Base-by-base conservation (phyloP, 2,329 filamentous ascomycete genomes). In the Myriangium duriaei region DNA sequence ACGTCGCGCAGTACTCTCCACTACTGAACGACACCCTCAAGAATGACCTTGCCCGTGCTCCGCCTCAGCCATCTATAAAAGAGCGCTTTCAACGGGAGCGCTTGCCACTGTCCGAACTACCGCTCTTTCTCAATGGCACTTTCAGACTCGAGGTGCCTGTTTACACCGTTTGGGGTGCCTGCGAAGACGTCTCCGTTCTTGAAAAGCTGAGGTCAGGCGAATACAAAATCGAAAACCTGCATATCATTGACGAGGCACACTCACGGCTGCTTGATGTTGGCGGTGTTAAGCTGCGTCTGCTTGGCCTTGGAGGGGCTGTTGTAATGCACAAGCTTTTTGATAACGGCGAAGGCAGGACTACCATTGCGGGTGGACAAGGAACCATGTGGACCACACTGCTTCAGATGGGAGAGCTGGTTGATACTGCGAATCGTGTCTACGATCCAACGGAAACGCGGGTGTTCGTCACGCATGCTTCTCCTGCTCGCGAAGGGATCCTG, bases 281-380 rank as follows among this genome's bases (percentile, higher is more conserved):
- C 40, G 91, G 91, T 41, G 85, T 98, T 39, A 96, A 96, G 72
- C 76, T 98, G 47, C 82, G 91, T 53, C 72, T 98, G 34, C 74
- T 98, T 18, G 91, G 91, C 45, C 71, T 98, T 21, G 91, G 91
- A 47, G 91, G 91, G 52, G 91, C 91, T 5, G 88, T 98, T 4
- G 91, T 98, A 43, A 98, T 98, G 86, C 91, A 98, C 71, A 98
- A 98, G 71, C 75, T 98, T 12, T 98, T 98, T 55, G 91, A 98
- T 61, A 98, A 98, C 50, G 91, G 91, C 39, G 91, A 98, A 57
- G 91, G 91, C 43, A 79, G 88, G 61, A 98, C 91, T 35, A 98
- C 92, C 2, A 98, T 98, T 61, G 91, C 91, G 14, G 91, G 91
- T 57, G 91, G 91, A 13, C 91, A 98, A 61, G 91, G 91, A 45